Evolutionary conservation across 805 yeast genomes (phyloP).

Genomic region (Candida vaughaniae): DNA sequence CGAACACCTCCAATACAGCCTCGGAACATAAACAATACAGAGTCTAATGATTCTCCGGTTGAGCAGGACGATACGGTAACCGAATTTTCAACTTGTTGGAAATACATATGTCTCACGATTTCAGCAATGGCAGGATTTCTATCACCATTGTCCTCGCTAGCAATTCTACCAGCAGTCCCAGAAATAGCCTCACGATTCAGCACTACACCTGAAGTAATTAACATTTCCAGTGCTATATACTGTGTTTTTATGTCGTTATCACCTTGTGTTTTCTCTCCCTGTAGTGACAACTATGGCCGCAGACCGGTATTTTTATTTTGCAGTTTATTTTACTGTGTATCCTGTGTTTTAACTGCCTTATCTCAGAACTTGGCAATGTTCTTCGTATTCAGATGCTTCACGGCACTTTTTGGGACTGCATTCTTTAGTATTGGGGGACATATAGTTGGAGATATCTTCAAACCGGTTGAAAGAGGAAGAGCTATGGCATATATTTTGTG

Average conservation of each 20-base stretch:
- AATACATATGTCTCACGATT: slow-evolving; percentile 14
- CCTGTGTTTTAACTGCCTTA: slow-evolving; percentile 37
- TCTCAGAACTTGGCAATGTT: slow-evolving; percentile 55
- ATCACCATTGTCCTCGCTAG: slow-evolving; percentile 44
- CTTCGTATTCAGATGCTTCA: slow-evolving; percentile 47
- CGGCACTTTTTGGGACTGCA: slow-evolving; percentile 55
- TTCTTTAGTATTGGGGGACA: slow-evolving; percentile 55
- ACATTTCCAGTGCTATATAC: slow-evolving; percentile 50
- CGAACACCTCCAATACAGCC: not conserved
- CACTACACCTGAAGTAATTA: slow-evolving; percentile 48
- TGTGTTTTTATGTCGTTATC: slow-evolving; percentile 53
- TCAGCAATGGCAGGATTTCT: slow-evolving; percentile 34
- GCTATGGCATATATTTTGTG: slow-evolving; percentile 49
- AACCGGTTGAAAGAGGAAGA: slow-evolving; percentile 50
- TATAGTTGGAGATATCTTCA: slow-evolving; percentile 49
- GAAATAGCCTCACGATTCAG: slow-evolving; percentile 45
- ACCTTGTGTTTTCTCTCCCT: slow-evolving; percentile 50
- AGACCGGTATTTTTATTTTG: slow-evolving; percentile 46
- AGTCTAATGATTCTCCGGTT: not conserved
- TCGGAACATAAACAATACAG: too few relatives aligned
- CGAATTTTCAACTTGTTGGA: too few relatives aligned
- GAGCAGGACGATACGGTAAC: too few relatives aligned
- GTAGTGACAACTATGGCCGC: slow-evolving; percentile 54
- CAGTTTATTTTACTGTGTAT: slow-evolving; percentile 23
- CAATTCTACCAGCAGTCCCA: slow-evolving; percentile 53